Percentiles rank a stretch among this genome's conserved stretches.
Evolutionary conservation across 371 early-diverging fungal genomes (phyloP).

Genomic region (Rhizopus arrhizus): DNA sequence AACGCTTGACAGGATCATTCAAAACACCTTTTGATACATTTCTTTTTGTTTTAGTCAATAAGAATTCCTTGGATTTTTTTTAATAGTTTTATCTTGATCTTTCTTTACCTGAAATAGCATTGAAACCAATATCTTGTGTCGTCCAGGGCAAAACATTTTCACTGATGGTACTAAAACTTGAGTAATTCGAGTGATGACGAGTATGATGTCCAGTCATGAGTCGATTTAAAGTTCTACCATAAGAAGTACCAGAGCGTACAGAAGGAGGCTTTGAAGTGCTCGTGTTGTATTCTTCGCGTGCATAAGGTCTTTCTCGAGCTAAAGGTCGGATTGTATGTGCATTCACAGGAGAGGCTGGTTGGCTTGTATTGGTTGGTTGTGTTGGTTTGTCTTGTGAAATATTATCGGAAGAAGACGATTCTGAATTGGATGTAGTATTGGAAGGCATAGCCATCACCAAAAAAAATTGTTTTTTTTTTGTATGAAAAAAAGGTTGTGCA

Average conservation of each 20-base stretch:
- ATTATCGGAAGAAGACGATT: background rate
- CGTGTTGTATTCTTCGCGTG: constrained; percentile 34
- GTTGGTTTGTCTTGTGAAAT: background rate
- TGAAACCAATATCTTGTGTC: constrained; percentile 65
- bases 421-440: background rate
- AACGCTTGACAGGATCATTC: constrained; percentile 61
- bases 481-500: too few relatives aligned
- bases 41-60: constrained; percentile 5
- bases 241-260: constrained; percentile 47
- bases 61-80: constrained; percentile 4
- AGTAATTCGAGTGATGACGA: constrained; percentile 58
- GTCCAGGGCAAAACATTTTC: constrained; percentile 69
- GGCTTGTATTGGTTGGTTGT: background rate
- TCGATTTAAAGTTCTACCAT: constrained; percentile 32
- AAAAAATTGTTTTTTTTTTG: too few relatives aligned
- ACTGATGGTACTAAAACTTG: constrained; percentile 63
- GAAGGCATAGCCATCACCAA: background rate
- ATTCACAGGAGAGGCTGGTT: background rate
- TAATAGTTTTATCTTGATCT: background rate
- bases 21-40: constrained; percentile 46
- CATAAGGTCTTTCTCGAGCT: constrained; percentile 42
- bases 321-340: constrained; percentile 21
- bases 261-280: constrained; percentile 38
- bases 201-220: constrained; percentile 37
- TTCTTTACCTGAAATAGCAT: constrained; percentile 53